Conservation (phyloP, 2,329 filamentous ascomycete species). For the Sarocladium brachiariae region DNA sequence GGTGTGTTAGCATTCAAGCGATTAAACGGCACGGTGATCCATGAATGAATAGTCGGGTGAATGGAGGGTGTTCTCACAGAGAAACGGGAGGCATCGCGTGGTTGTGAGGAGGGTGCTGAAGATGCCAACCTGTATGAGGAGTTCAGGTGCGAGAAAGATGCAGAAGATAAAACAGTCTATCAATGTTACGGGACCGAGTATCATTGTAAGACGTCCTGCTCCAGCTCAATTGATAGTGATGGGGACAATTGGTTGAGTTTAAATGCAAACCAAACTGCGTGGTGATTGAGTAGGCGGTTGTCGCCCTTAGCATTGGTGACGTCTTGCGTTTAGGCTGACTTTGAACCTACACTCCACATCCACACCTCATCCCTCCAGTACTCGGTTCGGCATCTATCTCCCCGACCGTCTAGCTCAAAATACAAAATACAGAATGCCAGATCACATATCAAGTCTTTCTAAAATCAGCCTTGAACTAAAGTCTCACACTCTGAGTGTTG, state of each 20-base stretch:
- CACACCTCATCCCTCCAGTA: too few species aligned
- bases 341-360: too few species aligned
- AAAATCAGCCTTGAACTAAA: too few species aligned
- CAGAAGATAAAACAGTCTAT: constrained; percentile 71
- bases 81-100: constrained; percentile 59
- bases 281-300: background rate
- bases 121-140: constrained; percentile 61
- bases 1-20: background rate
- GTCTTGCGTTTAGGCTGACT: background rate
- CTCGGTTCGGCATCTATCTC: too few species aligned
- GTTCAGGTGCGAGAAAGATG: constrained; percentile 62
- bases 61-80: too few species aligned
- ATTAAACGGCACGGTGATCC: background rate
- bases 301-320: constrained; percentile 1
- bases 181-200: constrained; percentile 66
- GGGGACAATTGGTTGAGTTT: background rate
- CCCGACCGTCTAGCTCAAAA: too few species aligned
- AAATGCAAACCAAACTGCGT: background rate
- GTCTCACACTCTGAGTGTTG: too few species aligned
- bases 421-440: background rate
- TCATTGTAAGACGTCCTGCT: constrained; percentile 45
- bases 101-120: constrained; percentile 50
- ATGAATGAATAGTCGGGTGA: too few species aligned
- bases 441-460: too few species aligned
- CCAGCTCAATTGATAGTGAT: background rate